Base-by-base conservation (phyloP, 2,329 filamentous ascomycete genomes). In the Lachnellula suecica region DNA sequence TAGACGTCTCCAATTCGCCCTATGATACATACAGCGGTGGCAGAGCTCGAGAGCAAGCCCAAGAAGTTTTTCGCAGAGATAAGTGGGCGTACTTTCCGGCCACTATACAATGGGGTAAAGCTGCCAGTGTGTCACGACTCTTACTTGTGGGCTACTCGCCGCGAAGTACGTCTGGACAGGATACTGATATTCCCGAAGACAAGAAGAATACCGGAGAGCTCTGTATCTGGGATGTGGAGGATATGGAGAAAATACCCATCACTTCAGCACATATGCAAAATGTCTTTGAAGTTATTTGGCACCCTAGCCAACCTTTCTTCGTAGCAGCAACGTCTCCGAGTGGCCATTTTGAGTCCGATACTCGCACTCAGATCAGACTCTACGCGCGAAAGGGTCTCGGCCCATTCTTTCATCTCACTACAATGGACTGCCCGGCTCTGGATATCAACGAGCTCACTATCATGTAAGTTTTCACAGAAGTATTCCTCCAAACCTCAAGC, bases 231-330 rank as follows among this genome's bases (percentile, higher is more conserved):
- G 74, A 87, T 61, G 75, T 78, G 0, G 49, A 65, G 0, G 70
- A 68, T 2, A 49, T 49, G 1, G 29, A 41, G 0, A 70, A 73
- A 41, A 68, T 83, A 41, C 72, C 70, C 4, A 72, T 86, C 3
- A 68, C 73, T 19, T 76, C 78, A 3, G 77, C 74, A 1, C 76
- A 76, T 1, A 77, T 75, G 1, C 76, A 81, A 42, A 86, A 87
- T 51, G 80, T 85, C 2, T 87, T 87, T 41, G 83, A 87, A 60
- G 79, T 85, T 2, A 70, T 75, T 0, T 87, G 83, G 83, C 83
- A 87, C 60, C 83, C 83, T 0, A 72, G 63, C 0, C 70, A 78
- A 42, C 68, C 72, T 2, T 71, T 72, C 20, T 86, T 86, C 58
- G 69, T 82, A 4, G 81, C 75, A 4, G 83, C 82, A 2, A 85